Base-by-base conservation (phyloP, 176 grass and related monocot genomes). In the maize (Zea mays) region DNA sequence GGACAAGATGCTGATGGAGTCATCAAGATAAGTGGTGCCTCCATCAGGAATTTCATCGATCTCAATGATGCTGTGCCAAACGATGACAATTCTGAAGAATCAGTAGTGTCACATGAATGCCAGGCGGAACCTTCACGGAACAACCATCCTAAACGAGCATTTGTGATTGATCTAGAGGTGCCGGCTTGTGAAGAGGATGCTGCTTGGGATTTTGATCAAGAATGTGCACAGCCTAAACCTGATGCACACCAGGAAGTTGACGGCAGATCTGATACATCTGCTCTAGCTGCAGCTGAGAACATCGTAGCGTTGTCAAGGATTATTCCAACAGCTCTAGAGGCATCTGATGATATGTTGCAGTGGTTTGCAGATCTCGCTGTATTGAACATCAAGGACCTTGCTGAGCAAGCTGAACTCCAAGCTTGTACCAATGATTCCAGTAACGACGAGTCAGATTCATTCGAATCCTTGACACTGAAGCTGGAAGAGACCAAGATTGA, bases 401-500 rank as follows among this genome's bases (percentile, higher is more conserved):
- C 66, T n/a, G 46, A 61, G 57, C 74, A 84, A 67, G 81, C 8
- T 5, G 41, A 72, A 51, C 40, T 12, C 17, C 55, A 65, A 51
- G 36, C 37, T 75, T 34, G 8, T 79, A 55, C 44, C 43, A 59
- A 73, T 62, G 61, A 54, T 85, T 81, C 67, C 43, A 76, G 80
- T 81, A 56, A 87, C 67, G 84, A 88, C 13, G 82, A 79, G 64
- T 85, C 47, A 27, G 94, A 94, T 81, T 79, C 78, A 19, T 98
- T 94, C 17, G 96, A 98, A 82, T 88, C 77, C 8, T 86, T 94
- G 87, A 92, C 89, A 35, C 74, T 98, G 83, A 92, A 90, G 79
- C 85, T 98, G 60, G 81, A 90, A 90, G 91, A 92, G 76, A 81
- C 77, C 75, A 90, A 92, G 78, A 72, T 47, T 56, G 92, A 87